phyloP scores from a whole-genome alignment of 169 alveolate genomes.

The Plasmodium coatneyi region DNA sequence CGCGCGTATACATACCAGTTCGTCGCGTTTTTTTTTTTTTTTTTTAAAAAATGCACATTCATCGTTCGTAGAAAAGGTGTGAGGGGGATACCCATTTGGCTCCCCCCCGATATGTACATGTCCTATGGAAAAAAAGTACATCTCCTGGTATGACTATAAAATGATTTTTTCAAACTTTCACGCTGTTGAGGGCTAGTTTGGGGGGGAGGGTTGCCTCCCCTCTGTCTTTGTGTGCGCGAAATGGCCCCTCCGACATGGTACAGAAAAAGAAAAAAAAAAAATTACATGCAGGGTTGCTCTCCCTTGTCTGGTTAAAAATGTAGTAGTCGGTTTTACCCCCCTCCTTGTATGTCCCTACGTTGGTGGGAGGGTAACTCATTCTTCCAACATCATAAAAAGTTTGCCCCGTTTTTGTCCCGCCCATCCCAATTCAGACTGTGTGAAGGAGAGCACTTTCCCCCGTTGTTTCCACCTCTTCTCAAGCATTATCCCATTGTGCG shows the following conservation, averaged over 20 bases:
- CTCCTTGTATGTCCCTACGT: not conserved
- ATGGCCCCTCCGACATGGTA: not conserved
- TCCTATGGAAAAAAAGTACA: not conserved
- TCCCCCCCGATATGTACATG: not conserved
- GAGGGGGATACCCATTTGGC: not conserved
- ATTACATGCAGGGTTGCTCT: not conserved
- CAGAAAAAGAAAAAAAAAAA: not conserved
- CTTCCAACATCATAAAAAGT: not conserved
- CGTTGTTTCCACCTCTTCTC: not conserved
- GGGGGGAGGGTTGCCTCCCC: not conserved
- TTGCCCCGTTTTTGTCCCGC: not conserved
- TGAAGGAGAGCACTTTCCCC: not conserved
- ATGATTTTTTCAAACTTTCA: not conserved
- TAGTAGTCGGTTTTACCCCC: not conserved
- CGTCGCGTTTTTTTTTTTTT: not conserved
- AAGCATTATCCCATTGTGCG: not conserved
- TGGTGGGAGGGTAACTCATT: not conserved
- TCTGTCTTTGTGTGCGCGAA: not conserved
- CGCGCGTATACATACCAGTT: not conserved
- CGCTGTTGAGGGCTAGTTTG: not conserved
- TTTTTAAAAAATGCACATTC: slow-evolving; percentile 1
- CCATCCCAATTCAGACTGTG: not conserved
- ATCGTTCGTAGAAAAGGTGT: not conserved
- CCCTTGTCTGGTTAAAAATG: not conserved
- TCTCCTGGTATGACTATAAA: not conserved